Conservation (phyloP, 2,329 filamentous ascomycete genomes). For the Colletotrichum gloeosporioides region DNA sequence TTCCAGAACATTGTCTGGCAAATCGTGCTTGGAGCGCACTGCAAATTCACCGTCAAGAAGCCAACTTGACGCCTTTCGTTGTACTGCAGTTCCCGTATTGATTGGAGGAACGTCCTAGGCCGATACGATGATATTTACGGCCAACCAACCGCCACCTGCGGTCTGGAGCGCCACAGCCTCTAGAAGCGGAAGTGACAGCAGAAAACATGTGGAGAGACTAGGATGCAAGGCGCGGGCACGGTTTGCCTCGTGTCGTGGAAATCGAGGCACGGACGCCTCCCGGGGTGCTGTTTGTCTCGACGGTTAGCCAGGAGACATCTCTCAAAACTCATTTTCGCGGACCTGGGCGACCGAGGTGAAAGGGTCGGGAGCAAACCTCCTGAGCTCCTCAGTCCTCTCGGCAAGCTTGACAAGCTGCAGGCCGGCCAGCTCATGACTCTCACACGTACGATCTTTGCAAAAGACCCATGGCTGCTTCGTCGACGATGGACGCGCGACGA, state of each 20-base stretch:
- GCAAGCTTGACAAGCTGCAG: background rate
- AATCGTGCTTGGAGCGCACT: background rate
- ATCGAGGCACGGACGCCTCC: background rate
- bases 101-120: background rate
- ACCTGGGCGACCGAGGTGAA: slow-evolving; percentile 1
- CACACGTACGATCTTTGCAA: background rate
- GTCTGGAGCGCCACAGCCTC: background rate
- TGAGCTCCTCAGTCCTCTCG: background rate
- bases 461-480: background rate
- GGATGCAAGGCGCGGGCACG: slow-evolving; percentile 6
- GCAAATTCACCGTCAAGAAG: background rate
- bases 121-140: background rate
- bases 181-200: background rate
- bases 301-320: background rate
- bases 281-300: background rate
- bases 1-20: background rate
- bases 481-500: background rate
- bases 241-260: slow-evolving; percentile 3
- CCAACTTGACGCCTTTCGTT: background rate
- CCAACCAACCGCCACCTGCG: background rate
- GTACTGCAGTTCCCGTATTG: background rate
- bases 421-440: background rate
- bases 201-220: slow-evolving; percentile 9
- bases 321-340: background rate
- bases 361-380: background rate